A percentile compares a stretch with the other conserved stretches of the same genome.
Conservation (phyloP, 345 rosid genomes). For the Luvunga scandens region DNA sequence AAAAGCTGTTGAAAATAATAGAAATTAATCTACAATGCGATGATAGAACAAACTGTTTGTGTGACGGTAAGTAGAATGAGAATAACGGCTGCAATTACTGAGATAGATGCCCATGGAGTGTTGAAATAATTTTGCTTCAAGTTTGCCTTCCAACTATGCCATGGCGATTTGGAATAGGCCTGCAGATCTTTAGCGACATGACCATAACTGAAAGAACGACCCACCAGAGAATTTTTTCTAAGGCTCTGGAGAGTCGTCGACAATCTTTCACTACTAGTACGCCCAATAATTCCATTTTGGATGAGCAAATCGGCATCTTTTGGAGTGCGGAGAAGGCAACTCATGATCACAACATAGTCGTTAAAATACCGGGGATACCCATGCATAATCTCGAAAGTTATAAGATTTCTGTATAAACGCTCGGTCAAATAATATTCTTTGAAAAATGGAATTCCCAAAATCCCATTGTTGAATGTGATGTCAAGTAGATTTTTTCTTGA, state of each 20-base stretch:
- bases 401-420: no score
- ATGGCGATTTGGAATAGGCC: not conserved
- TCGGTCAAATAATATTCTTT: no score
- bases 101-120: not conserved
- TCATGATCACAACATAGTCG: no score
- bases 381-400: no score
- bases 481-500: not conserved
- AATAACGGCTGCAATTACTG: not conserved
- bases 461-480: not conserved
- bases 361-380: no score
- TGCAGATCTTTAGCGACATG: not conserved
- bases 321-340: no score
- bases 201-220: not conserved
- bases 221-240: no score
- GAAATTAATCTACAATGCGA: no score
- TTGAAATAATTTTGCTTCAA: no score
- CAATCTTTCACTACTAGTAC: not conserved
- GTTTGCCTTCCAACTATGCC: conserved; percentile 11
- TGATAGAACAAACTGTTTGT: conserved; percentile 13
- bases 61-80: conserved; percentile 7
- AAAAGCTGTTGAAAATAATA: no score
- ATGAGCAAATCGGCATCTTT: no score
- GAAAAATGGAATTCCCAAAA: not conserved
- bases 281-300: no score
- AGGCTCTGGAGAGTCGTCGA: conserved; percentile 6